Percentiles rank a stretch among this genome's conserved stretches.
Evolutionary conservation across 208 protist genomes (phyloP).

Genomic region (Crithidia fasciculata): DNA sequence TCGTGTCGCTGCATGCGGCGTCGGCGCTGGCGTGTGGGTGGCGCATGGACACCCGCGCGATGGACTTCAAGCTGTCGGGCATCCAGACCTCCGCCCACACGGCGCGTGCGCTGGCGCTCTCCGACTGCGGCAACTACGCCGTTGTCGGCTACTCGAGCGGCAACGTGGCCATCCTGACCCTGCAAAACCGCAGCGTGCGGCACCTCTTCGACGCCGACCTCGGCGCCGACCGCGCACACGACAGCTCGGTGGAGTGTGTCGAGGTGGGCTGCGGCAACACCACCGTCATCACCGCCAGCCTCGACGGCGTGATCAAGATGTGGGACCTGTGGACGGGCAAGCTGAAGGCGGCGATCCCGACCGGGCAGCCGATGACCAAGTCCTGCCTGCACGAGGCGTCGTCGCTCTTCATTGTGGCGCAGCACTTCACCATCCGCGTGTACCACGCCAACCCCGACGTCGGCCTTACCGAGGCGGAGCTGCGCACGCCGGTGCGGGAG

Average conservation of each 20-base stretch:
- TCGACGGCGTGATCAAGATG: conserved; percentile 81
- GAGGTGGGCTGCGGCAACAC: conserved; percentile 80
- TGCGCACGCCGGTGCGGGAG: conserved; percentile 69
- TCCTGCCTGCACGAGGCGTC: conserved; percentile 78
- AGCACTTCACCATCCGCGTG: conserved; percentile 74
- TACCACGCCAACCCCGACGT: conserved; percentile 83
- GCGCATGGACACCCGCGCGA: conserved; percentile 81
- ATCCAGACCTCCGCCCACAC: conserved; percentile 74
- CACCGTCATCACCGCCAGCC: conserved; percentile 70
- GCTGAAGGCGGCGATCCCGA: conserved; percentile 48
- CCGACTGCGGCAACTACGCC: conserved; percentile 89
- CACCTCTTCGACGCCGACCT: conserved; percentile 74
- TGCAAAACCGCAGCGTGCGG: conserved; percentile 81
- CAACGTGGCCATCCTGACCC: conserved; percentile 66
- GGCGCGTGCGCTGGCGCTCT: conserved; percentile 76
- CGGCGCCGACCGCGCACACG: conserved; percentile 51
- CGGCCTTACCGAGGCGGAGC: conserved; percentile 37
- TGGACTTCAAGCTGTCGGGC: conserved; percentile 82
- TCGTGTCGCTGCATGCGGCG: conserved; percentile 81
- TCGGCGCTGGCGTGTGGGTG: conserved; percentile 77
- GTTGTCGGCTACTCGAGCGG: conserved; percentile 89
- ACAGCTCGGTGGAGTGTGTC: conserved; percentile 75
- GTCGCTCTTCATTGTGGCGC: conserved; percentile 76
- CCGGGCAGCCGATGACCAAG: conserved; percentile 59
- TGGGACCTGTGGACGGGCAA: conserved; percentile 65